Evolutionary conservation across 495 filamentous ascomycete genomes (phyloP).

Genomic region (Neurospora sp.): DNA sequence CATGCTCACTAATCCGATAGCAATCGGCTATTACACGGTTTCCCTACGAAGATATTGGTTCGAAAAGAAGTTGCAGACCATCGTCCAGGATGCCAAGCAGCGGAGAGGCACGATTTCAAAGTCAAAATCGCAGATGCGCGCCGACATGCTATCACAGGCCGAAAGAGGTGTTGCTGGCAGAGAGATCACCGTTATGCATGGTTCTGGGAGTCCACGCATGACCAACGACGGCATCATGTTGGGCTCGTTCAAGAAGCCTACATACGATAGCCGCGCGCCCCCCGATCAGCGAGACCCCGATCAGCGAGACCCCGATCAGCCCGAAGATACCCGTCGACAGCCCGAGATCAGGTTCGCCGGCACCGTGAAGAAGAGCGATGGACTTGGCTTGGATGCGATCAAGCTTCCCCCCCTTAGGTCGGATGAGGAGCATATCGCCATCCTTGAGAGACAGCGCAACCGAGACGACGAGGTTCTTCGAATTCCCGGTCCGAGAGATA

Average conservation of each 20-base stretch:
- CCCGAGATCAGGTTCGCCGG: conserved; percentile 54
- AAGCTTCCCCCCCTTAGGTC: conserved; percentile 43
- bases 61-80: conserved; percentile 69
- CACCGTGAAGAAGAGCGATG: conserved; percentile 42
- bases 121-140: conserved; percentile 47
- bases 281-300: conserved; percentile 12
- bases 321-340: conserved; percentile 11
- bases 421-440: conserved; percentile 73
- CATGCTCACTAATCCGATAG: conserved; percentile 78
- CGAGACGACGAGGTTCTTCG: conserved; percentile 60
- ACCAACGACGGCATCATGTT: conserved; percentile 39
- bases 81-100: conserved; percentile 46
- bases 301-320: conserved; percentile 22
- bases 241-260: conserved; percentile 1
- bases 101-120: conserved; percentile 35
- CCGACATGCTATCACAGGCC: conserved; percentile 37
- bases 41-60: conserved; percentile 96
- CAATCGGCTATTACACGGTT: conserved; percentile 78
- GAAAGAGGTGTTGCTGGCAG: conserved; percentile 64
- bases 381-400: conserved; percentile 24
- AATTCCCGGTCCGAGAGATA: conserved; percentile 81
- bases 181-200: conserved; percentile 63
- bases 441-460: conserved; percentile 76
- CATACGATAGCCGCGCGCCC: conserved; percentile 1
- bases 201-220: conserved; percentile 32